Evolutionary conservation across 2,329 filamentous ascomycete genomes (phyloP), one percentile per base, ranked within the genome.

Genomic region (Talaromyces sp.): DNA sequence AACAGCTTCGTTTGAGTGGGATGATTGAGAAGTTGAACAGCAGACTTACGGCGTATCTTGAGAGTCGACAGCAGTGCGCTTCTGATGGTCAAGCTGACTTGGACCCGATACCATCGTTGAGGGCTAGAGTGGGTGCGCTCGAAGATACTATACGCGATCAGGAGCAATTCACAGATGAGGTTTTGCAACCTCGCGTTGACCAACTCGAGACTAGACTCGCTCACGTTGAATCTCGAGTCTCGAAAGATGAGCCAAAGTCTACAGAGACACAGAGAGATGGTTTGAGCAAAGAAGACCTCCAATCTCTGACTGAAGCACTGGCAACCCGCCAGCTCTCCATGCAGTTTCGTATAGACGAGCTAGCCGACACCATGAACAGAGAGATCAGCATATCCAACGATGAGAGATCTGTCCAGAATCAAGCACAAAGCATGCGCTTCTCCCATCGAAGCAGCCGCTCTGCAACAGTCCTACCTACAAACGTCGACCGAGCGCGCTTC

Each of bases 311-410:
- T 16, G 58, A 60, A 44, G 18, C 46, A 54, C 46, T 54, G 18
- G 58, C 58, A 2, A 60, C 48, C 18, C 33, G 58, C n/a, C 58
- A 60, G 18, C n/a, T 54, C 7, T 54, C 58, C 23, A 60, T 60
- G 58, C 58, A 55, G 6, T 60, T 33, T n/a, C 35, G 28, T n/a
- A 42, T 60, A 11, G 48, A 60, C n/a, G 46, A 42, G 16, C 58
- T 54, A 5, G 23, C 46, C 18, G 58, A 60, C 9, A 54, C 35
- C 3, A 11, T 60, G 21, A 54, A 60, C 25, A 54, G n/a, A 40
- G 16, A 40, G 11, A 40, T 52, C 18, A 40, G 35, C 46, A 54
- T 44, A 18, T 33, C 1, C 1, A 42, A 28, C 33, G 48, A 55
- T 25, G 35, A 35, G 1, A 44, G 14, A 14, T 31, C 50, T 14